Percentiles rank a stretch among this genome's conserved stretches.
Evolutionary conservation across 768 basidiomycete species (phyloP).

Genomic region (Tulasnella calospora): DNA sequence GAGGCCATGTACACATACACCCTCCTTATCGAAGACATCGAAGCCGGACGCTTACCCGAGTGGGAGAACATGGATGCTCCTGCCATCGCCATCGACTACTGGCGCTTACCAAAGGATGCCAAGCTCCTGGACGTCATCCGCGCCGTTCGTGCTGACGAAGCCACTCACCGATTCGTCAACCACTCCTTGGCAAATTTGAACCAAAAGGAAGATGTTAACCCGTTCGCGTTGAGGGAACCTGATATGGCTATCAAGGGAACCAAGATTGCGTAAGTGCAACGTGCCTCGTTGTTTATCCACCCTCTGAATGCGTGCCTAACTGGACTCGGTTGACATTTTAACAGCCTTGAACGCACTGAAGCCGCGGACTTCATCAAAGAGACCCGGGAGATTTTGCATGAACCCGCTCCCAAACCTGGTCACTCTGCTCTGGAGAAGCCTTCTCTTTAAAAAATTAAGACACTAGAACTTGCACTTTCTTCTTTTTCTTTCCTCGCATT

Average conservation of each 20-base stretch:
- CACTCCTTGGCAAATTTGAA: conserved; percentile 89
- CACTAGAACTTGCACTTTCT: not conserved
- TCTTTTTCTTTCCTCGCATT: not conserved
- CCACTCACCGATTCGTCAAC: conserved; percentile 64
- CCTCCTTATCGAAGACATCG: conserved; percentile 75
- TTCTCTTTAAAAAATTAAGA: not conserved
- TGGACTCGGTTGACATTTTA: not conserved
- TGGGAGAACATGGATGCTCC: conserved; percentile 76
- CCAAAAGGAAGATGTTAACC: conserved; percentile 73
- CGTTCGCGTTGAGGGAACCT: conserved; percentile 84
- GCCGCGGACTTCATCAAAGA: conserved; percentile 59
- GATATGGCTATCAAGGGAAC: conserved; percentile 78
- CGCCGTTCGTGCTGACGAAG: conserved; percentile 1
- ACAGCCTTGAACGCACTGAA: conserved; percentile 63
- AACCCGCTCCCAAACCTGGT: conserved; percentile 26
- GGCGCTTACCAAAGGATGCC: conserved; percentile 69
- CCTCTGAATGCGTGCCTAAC: not conserved
- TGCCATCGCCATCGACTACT: conserved; percentile 90
- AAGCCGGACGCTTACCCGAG: conserved; percentile 72
- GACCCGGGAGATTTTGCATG: conserved; percentile 52
- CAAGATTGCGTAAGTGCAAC: conserved; percentile 56
- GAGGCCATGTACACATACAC: conserved; percentile 93
- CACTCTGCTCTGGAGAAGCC: conserved; percentile 12
- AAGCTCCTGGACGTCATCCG: conserved; percentile 36
- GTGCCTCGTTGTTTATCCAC: not conserved